These are phyloP conservation scores for Aechmea fasciata DNA, from an alignment of 176 grass and related monocot species.

Conservation along the genomic window DNA sequence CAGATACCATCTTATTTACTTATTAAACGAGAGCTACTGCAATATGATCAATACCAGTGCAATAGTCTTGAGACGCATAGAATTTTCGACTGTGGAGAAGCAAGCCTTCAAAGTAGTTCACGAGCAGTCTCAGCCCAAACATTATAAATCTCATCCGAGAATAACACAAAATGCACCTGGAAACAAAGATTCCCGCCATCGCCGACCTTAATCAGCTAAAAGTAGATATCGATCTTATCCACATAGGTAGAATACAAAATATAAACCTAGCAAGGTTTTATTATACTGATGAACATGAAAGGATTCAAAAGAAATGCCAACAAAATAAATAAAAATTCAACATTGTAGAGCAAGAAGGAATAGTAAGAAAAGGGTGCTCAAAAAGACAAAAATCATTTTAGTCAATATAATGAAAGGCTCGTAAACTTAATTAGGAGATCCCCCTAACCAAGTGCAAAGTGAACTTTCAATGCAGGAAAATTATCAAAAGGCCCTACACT, in stretches of 20 bases:
- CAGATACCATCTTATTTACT: no score
- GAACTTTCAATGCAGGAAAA: neutral
- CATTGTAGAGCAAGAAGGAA: no score
- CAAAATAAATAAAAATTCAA: no score
- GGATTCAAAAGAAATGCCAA: no score
- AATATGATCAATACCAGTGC: neutral
- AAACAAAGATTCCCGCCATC: constrained; percentile 3
- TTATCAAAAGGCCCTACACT: neutral
- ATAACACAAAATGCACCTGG: constrained; percentile 96
- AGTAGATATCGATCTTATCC: neutral
- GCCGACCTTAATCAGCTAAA: neutral
- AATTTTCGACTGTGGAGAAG: neutral
- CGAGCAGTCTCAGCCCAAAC: constrained; percentile 58
- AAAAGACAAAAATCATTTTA: no score
- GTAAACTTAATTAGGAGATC: no score
- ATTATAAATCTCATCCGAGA: constrained; percentile 51
- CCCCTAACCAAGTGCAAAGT: neutral
- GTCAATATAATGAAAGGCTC: no score
- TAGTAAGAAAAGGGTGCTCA: no score
- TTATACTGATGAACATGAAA: no score
- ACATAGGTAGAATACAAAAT: neutral
- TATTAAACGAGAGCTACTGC: no score
- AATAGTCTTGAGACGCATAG: neutral
- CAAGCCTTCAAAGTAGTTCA: constrained; percentile 31
- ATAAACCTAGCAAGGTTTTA: no score